Evolutionary conservation across 192 early-diverging fungal genomes (phyloP).

Genomic region (Cetraspora pellucida): DNA sequence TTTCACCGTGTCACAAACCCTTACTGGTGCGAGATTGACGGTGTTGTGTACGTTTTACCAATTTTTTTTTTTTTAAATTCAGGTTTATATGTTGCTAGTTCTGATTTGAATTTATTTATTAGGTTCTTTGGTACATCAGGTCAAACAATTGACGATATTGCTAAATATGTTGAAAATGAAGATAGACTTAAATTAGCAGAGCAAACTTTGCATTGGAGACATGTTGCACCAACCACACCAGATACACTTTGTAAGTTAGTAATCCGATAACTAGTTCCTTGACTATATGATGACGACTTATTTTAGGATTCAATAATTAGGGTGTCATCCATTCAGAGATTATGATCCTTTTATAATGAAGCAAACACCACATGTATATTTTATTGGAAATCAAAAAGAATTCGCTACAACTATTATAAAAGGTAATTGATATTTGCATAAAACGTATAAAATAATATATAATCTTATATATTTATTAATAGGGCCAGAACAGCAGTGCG

Average conservation of each 20-base stretch:
- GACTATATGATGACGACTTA: background rate
- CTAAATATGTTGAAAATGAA: constrained; percentile 60
- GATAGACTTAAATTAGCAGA: constrained; percentile 75
- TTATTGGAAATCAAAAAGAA: constrained; percentile 83
- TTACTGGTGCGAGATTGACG: constrained; percentile 68
- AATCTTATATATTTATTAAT: background rate
- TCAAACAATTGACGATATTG: constrained; percentile 88
- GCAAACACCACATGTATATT: constrained; percentile 79
- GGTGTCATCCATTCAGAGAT: constrained; percentile 90
- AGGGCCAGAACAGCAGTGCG: constrained; percentile 59
- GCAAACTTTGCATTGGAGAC: constrained; percentile 75
- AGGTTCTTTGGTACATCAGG: constrained; percentile 82
- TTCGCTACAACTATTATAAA: constrained; percentile 61
- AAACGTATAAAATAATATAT: background rate
- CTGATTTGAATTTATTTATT: background rate
- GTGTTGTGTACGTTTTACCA: constrained; percentile 53
- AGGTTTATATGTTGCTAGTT: background rate
- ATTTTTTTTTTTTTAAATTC: background rate
- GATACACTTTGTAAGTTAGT: constrained; percentile 83
- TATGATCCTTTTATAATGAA: constrained; percentile 86
- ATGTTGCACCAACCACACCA: constrained; percentile 90
- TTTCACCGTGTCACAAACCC: constrained; percentile 84
- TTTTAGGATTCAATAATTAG: constrained; percentile 43
- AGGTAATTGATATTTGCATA: constrained; percentile 47
- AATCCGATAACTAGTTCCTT: background rate